These are phyloP conservation scores for Ceratorhiza oryzae-sativae DNA, from an alignment of 1,284 basidiomycete species.

Conservation along the genomic window DNA sequence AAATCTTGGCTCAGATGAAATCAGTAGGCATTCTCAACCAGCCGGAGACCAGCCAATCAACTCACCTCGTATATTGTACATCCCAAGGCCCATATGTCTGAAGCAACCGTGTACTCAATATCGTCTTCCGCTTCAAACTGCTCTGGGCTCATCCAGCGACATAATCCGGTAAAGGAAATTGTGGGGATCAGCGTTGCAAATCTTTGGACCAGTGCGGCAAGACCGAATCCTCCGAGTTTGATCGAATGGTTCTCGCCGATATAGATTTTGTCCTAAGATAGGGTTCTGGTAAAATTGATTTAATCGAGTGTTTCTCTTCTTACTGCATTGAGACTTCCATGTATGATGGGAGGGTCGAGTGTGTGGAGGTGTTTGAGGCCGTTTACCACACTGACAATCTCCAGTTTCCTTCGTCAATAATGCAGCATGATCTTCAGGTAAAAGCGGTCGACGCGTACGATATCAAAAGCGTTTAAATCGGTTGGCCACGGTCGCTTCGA, in stretches of 20 bases:
- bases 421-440: no score
- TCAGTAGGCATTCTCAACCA: neutral
- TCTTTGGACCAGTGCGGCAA: neutral
- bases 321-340: slow-evolving; percentile 1
- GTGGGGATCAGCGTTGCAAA: slow-evolving; percentile 6
- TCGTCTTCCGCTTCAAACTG: neutral
- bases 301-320: neutral
- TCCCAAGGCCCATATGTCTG: neutral
- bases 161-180: neutral
- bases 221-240: slow-evolving; percentile 3
- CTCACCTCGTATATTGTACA: neutral
- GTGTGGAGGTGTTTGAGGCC: neutral
- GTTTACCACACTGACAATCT: neutral
- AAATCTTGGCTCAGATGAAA: neutral
- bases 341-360: neutral
- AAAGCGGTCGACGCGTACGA: no score
- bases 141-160: slow-evolving; percentile 21
- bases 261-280: slow-evolving; percentile 1
- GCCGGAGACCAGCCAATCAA: neutral
- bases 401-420: no score
- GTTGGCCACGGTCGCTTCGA: no score
- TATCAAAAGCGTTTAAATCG: no score
- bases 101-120: neutral
- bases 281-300: neutral
- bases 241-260: neutral